Percentiles rank a stretch among this genome's conserved stretches.
Evolutionary conservation across 1,139 yeast species (phyloP).

Genomic region (Keqinozyma sinolaborantium): DNA sequence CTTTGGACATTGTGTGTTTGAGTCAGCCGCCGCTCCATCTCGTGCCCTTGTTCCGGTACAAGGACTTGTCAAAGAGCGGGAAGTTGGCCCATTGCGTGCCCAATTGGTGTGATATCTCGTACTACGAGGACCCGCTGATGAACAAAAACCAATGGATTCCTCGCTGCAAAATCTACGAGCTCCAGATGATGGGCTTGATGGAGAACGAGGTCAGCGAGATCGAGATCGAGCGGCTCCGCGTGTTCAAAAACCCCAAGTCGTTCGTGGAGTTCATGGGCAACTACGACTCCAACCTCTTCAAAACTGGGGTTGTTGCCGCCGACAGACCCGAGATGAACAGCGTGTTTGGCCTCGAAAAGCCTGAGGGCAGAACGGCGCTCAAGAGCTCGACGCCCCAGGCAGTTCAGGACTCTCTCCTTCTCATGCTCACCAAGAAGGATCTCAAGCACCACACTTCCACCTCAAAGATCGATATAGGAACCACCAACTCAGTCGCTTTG

Average conservation of each 20-base stretch:
- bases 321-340: constrained; percentile 4
- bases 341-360: constrained; percentile 1
- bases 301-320: constrained; percentile 14
- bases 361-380: neutral
- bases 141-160: constrained; percentile 77
- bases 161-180: constrained; percentile 85
- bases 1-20: constrained; percentile 83
- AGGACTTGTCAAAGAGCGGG: constrained; percentile 31
- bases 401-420: constrained; percentile 9
- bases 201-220: constrained; percentile 77
- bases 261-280: constrained; percentile 51
- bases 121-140: constrained; percentile 60
- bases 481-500: constrained; percentile 32
- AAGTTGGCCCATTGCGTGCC: constrained; percentile 78
- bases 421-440: constrained; percentile 5
- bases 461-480: constrained; percentile 14
- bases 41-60: constrained; percentile 81
- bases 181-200: constrained; percentile 98
- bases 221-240: constrained; percentile 52
- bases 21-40: constrained; percentile 90
- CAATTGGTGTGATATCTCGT: constrained; percentile 91
- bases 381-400: constrained; percentile 9
- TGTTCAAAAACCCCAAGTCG: constrained; percentile 23
- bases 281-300: constrained; percentile 58
- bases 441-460: constrained; percentile 11